Evolutionary conservation across 2,329 filamentous ascomycete species (phyloP), one percentile per base, ranked within the genome.

Genomic region (Neocucurbitaria cava): DNA sequence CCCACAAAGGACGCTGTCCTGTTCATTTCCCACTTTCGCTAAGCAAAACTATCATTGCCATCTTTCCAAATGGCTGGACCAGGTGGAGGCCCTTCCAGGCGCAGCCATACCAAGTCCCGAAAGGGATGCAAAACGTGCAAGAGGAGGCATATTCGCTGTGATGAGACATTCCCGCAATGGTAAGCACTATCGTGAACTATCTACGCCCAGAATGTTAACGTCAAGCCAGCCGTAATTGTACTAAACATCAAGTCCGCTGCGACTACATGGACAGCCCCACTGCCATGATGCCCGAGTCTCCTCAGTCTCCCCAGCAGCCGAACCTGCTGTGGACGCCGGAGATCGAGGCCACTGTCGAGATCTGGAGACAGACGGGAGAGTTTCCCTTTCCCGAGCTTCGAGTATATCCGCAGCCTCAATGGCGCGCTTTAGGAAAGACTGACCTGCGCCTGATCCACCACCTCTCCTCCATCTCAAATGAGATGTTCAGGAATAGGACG

Each of bases 111-210:
- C 76, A 99, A 99, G 83, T 98, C 94, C 70, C 89, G 95, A 74
- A 98, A 97, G 81, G 95, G 95, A 61, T 99, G 95, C 84, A 94
- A 96, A 72, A 96, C 92, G 59, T 99, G 95, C 85, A 99, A 99
- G 80, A 89, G 90, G 76, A 88, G 95, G 75, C 95, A 99, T 78
- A 99, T 99, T 75, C 87, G 95, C 70, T 99, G 95, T 79, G 95
- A 99, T 74, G 95, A 99, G 78, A 96, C 87, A 66, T 97, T 96
- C 71, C 95, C 95, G 46, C 95, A 99, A 85, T 99, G 94, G 92
- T 96, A 83, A 69, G 84, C 62, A 49, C 41, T 18, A n/a, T 21
- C 46, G 30, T 15, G 2, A 31, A 23, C 38, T 26, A 9, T 50
- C 3, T 18, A 20, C 39, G 18, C 42, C 21, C 18, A 39, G n/a